These are phyloP conservation scores for Allantophomopsis lycopodina DNA, from an alignment of 2,329 filamentous ascomycete species.

Conservation along the genomic window DNA sequence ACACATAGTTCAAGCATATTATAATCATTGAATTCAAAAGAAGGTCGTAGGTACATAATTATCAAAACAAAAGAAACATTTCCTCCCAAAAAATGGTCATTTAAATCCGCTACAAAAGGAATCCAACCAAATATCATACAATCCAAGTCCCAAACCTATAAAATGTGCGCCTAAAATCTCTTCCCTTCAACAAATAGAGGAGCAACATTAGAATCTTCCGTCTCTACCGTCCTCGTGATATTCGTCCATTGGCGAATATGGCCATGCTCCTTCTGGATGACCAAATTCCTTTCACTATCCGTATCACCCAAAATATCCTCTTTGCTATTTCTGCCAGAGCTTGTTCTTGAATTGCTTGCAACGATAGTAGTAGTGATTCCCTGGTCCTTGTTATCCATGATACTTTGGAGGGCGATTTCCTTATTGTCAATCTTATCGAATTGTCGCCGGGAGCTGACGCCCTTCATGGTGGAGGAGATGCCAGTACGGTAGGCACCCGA, in stretches of 20 bases:
- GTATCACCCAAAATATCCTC: too few species aligned
- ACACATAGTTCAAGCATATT: too few species aligned
- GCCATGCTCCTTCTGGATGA: background rate
- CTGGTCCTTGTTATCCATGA: background rate
- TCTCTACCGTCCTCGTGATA: conserved; percentile 2
- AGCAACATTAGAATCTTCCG: background rate
- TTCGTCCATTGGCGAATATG: conserved; percentile 2
- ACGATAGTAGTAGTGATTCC: conserved; percentile 2
- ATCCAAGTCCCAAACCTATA: too few species aligned
- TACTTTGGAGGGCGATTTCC: background rate
- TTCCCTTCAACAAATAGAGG: too few species aligned
- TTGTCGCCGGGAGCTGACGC: background rate
- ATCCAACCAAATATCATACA: too few species aligned
- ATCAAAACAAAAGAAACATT: too few species aligned
- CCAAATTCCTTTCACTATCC: conserved; percentile 2
- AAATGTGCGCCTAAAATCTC: too few species aligned
- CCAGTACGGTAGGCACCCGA: background rate
- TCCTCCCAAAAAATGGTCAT: too few species aligned
- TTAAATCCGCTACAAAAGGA: too few species aligned
- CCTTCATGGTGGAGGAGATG: conserved; percentile 1
- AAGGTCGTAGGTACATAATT: too few species aligned
- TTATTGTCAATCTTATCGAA: background rate
- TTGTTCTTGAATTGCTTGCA: conserved; percentile 1
- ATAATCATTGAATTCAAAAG: too few species aligned
- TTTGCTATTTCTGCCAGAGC: background rate